Percentiles rank a stretch among this genome's conserved stretches.
These are phyloP conservation scores for Scedosporium apiospermum DNA, from an alignment of 2,329 filamentous ascomycete genomes.

Conservation along the genomic window DNA sequence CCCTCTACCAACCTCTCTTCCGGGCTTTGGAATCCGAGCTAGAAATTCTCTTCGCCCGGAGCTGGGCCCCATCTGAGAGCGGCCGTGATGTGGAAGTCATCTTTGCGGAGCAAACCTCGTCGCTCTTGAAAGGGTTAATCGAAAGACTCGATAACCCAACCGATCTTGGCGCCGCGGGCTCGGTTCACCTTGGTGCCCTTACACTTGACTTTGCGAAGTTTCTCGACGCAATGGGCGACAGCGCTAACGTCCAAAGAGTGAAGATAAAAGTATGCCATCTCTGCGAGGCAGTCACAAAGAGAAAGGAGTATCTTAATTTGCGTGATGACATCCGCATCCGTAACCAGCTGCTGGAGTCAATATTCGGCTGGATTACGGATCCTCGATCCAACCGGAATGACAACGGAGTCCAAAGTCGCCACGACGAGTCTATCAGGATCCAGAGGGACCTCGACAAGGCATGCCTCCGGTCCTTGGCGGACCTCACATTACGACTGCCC, in stretches of 20 bases:
- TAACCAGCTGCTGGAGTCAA: constrained; percentile 58
- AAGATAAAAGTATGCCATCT: constrained; percentile 63
- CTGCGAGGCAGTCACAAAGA: constrained; percentile 53
- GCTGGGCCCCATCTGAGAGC: constrained; percentile 38
- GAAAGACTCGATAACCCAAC: constrained; percentile 54
- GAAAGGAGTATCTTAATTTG: constrained; percentile 59
- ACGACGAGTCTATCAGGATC: constrained; percentile 47
- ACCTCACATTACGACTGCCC: constrained; percentile 56
- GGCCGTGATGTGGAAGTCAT: constrained; percentile 51
- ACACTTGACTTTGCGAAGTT: constrained; percentile 60
- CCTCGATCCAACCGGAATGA: constrained; percentile 42
- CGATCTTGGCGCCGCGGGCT: constrained; percentile 52
- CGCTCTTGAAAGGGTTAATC: constrained; percentile 52
- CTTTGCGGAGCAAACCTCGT: constrained; percentile 59
- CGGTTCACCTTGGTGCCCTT: constrained; percentile 53
- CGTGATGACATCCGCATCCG: constrained; percentile 60
- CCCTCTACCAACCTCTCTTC: constrained; percentile 54
- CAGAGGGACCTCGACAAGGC: constrained; percentile 59
- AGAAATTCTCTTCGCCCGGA: constrained; percentile 50
- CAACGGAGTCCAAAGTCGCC: constrained; percentile 29
- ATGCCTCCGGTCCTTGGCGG: constrained; percentile 54
- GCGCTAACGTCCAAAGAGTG: constrained; percentile 46
- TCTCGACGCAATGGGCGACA: constrained; percentile 48
- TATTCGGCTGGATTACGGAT: constrained; percentile 59
- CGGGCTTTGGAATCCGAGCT: constrained; percentile 56